A percentile compares a stretch with the other conserved stretches of the same genome.
Evolutionary conservation across 257 asterid genomes (phyloP).

Genomic region (Solanum corneliomulleri): DNA sequence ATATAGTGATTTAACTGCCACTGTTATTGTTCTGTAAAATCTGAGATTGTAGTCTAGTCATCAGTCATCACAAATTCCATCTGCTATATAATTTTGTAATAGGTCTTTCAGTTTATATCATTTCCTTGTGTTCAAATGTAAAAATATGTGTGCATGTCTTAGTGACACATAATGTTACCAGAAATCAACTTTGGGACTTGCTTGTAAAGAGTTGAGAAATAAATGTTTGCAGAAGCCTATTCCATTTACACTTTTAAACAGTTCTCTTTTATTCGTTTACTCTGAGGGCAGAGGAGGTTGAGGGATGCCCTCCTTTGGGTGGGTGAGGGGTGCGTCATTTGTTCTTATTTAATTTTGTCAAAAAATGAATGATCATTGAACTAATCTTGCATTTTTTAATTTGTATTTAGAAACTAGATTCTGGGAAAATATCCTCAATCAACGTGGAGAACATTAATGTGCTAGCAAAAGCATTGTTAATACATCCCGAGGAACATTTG

Average conservation of each 20-base stretch:
- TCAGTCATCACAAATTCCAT: not conserved
- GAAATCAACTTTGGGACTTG: not conserved
- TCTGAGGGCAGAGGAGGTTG: not conserved
- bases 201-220: not conserved
- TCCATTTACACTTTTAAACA: not conserved
- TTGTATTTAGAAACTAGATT: conserved; percentile 48
- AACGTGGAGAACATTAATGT: conserved; percentile 49
- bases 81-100: not conserved
- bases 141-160: not conserved
- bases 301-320: not conserved
- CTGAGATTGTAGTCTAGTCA: not conserved
- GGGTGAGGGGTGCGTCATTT: not conserved
- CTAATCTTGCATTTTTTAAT: not conserved
- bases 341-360: not conserved
- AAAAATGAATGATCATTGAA: not conserved
- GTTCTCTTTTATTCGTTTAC: not conserved
- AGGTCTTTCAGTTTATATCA: not conserved
- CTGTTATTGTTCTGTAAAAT: not conserved
- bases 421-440: conserved; percentile 22
- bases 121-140: not conserved
- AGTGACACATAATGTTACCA: not conserved
- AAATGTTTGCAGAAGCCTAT: not conserved
- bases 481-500: conserved; percentile 35
- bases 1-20: not conserved
- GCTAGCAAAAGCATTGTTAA: conserved; percentile 41